These are phyloP conservation scores for Rehmannia glutinosa DNA, from an alignment of 257 asterid species.

Conservation along the genomic window DNA sequence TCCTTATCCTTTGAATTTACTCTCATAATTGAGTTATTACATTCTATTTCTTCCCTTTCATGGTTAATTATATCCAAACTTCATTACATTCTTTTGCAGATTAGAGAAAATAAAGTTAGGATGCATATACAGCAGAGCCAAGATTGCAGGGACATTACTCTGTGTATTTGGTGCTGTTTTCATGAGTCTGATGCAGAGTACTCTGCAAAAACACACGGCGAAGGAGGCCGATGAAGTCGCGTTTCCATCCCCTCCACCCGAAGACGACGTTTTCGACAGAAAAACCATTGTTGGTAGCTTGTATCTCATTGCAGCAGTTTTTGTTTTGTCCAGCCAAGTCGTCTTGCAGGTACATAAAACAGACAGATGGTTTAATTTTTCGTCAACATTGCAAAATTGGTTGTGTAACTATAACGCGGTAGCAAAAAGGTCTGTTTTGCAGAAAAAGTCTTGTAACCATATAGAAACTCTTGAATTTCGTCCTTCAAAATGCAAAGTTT, in stretches of 20 bases:
- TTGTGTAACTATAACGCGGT: no score
- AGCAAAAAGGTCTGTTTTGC: no score
- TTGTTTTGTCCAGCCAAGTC: slow-evolving; percentile 60
- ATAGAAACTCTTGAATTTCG: no score
- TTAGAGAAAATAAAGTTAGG: slow-evolving; percentile 65
- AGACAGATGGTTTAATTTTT: no score
- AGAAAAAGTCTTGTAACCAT: no score
- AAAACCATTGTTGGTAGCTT: slow-evolving; percentile 52
- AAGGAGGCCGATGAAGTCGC: slow-evolving; percentile 12
- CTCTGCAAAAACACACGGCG: slow-evolving; percentile 1
- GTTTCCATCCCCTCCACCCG: slow-evolving; percentile 16
- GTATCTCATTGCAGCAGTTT: slow-evolving; percentile 70
- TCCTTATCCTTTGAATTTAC: no score
- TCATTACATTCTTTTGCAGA: slow-evolving; percentile 33
- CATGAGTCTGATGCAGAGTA: slow-evolving; percentile 76
- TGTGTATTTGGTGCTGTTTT: slow-evolving; percentile 75
- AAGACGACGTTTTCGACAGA: slow-evolving; percentile 21
- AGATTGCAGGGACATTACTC: slow-evolving; percentile 69
- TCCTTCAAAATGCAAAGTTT: no score
- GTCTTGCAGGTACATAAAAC: slow-evolving; percentile 58
- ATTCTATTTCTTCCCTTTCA: no score
- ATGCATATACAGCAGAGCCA: slow-evolving; percentile 70
- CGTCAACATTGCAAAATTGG: no score
- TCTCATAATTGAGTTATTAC: no score
- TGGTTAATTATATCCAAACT: no score